Percentiles rank a stretch among this genome's conserved stretches.
Evolutionary conservation across 306 rosid genomes (phyloP).

Genomic region (Neltuma alba): DNA sequence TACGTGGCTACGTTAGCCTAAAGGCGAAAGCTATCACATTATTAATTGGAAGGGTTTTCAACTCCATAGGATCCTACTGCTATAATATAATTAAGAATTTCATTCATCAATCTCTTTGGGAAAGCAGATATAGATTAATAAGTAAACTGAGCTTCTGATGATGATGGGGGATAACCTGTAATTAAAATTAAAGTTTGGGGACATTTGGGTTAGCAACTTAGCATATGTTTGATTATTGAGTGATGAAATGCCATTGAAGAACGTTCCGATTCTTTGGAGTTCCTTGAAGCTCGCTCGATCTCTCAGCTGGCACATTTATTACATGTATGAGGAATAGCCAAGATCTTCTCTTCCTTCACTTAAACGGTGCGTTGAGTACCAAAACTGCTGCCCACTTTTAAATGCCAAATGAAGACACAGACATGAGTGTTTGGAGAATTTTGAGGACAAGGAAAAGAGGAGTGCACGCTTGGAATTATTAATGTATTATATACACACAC

Average conservation of each 20-base stretch:
- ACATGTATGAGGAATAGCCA: too few relatives aligned
- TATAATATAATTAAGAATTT: not conserved
- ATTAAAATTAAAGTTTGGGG: conserved; percentile 26
- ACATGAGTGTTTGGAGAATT: not conserved
- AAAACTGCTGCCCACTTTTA: too few relatives aligned
- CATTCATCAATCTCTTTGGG: conserved; percentile 5
- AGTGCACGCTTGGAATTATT: conserved; percentile 40
- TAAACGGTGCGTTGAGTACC: too few relatives aligned
- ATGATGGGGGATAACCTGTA: not conserved
- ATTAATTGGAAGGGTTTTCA: not conserved
- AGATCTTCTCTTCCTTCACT: too few relatives aligned
- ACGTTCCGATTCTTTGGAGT: conserved; percentile 50
- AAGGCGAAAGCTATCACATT: not conserved
- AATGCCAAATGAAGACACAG: not conserved
- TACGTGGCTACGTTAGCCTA: not conserved
- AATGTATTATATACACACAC: not conserved
- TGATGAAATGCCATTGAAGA: conserved; percentile 52
- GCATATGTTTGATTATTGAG: conserved; percentile 26
- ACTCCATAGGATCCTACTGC: conserved; percentile 37
- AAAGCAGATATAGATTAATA: not conserved
- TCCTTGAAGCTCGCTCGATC: conserved; percentile 58
- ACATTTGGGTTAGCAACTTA: conserved; percentile 38
- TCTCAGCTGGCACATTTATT: conserved; percentile 24
- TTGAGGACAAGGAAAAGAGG: conserved; percentile 2
- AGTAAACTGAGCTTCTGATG: not conserved